Percentiles rank a stretch among this genome's conserved stretches.
Evolutionary conservation across 192 early-diverging fungal species (phyloP).

Genomic region (Coemansia sp.): DNA sequence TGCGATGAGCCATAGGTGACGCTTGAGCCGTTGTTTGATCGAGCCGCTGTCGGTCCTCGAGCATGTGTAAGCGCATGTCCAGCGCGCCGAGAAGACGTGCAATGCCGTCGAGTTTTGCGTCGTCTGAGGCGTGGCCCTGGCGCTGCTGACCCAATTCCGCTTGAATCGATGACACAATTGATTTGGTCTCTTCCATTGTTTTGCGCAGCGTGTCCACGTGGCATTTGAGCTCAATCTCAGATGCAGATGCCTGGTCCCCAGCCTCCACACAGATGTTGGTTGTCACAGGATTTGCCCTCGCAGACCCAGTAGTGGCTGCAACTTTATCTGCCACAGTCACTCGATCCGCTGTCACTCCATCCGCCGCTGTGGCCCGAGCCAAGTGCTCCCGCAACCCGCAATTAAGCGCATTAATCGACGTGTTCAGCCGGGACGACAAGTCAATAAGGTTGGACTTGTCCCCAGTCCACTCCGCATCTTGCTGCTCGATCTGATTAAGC

Average conservation of each 20-base stretch:
- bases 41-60: constrained; percentile 34
- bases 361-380: constrained; percentile 2
- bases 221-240: constrained; percentile 25
- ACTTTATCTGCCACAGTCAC: too few relatives aligned
- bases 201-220: constrained; percentile 45
- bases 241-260: too few relatives aligned
- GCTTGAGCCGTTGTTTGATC: constrained; percentile 7
- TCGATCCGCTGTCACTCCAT: too few relatives aligned
- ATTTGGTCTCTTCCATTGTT: constrained; percentile 48
- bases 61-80: constrained; percentile 51
- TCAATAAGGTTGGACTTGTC: constrained; percentile 23
- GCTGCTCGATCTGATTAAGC: constrained; percentile 18
- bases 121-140: constrained; percentile 21
- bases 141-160: constrained; percentile 30
- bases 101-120: constrained; percentile 42
- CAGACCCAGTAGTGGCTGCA: too few relatives aligned
- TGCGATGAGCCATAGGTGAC: constrained; percentile 9
- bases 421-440: constrained; percentile 33
- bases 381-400: constrained; percentile 29
- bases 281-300: too few relatives aligned
- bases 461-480: constrained; percentile 10
- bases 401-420: constrained; percentile 37
- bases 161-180: constrained; percentile 38
- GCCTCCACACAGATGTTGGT: too few relatives aligned
- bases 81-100: constrained; percentile 36